These are phyloP conservation scores for Erucastrum elatum DNA, from an alignment of 345 rosid genomes.

Conservation along the genomic window DNA sequence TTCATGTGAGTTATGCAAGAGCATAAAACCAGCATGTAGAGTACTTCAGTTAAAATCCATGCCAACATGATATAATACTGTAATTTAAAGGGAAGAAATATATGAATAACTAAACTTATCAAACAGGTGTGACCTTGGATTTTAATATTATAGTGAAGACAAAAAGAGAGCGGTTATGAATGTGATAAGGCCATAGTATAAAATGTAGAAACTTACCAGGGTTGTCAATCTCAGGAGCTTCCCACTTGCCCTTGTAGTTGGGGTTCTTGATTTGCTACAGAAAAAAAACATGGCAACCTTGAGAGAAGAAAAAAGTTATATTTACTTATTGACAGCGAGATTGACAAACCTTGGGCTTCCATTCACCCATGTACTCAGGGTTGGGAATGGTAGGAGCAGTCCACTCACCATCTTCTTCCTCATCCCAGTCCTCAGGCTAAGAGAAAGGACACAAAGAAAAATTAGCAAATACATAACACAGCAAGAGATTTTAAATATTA, in stretches of 20 bases:
- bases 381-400: slow-evolving; percentile 90
- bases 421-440: slow-evolving; percentile 99
- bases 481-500: neutral
- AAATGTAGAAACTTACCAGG: slow-evolving; percentile 59
- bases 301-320: neutral
- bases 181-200: neutral
- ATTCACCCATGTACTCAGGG: slow-evolving; percentile 96
- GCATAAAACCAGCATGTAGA: neutral
- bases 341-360: slow-evolving; percentile 81
- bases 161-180: neutral
- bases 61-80: neutral
- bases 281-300: neutral
- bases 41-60: neutral
- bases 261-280: slow-evolving; percentile 94
- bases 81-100: neutral
- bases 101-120: neutral
- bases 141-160: neutral
- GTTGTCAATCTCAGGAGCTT: slow-evolving; percentile 94
- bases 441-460: neutral
- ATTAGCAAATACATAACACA: slow-evolving; percentile 4
- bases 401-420: slow-evolving; percentile 99
- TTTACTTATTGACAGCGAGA: neutral
- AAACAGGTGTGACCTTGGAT: neutral
- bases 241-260: slow-evolving; percentile 93
- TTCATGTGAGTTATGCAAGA: neutral